Base-by-base conservation (phyloP, 2,329 filamentous ascomycete genomes). In the Sporothrix euskadiensis region DNA sequence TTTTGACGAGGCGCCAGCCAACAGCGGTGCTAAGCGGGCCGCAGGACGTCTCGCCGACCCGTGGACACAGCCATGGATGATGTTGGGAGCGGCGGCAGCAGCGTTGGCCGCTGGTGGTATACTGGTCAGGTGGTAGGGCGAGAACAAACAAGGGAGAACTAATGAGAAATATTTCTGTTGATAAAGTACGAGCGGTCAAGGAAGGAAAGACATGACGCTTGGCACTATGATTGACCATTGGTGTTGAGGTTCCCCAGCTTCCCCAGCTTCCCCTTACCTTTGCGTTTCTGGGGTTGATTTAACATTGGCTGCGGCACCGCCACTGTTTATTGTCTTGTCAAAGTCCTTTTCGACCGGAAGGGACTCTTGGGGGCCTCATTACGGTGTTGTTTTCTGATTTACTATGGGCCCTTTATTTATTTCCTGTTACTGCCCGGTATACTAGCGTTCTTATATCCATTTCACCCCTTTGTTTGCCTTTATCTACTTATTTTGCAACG, bases 1-100 rank as follows among this genome's bases (percentile, higher is more conserved):
- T 9, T 80, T 80, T 69, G 79, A 80, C 68, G 30, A 65, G 12
- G 54, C 72, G 12, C 59, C 69, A 3, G 47, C 30, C 65, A 54
- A 57, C 47, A 54, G 52, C 7, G 61, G 19, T n/a, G 74, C 69
- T 44, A 68, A 61, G 19, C 68, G 35, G 30, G 5, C 52, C 22
- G 26, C 8, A 56, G 44, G 65, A 16, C 69, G 10, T 7, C n/a
- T 12, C 10, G 19, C 3, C 8, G 16, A 26, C 19, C 66, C 39
- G 7, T 74, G 73, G 73, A 10, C 56, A 2, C 54, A 65, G 41
- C 73, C 71, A 26, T 47, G 68, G 49, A 32, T 59, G 54, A 47
- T 56, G 44, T 26, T 68, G 65, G 44, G 22, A 5, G 66, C 66
- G 19, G 66, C 30, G 7, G 66, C 26, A 8, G 66, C 66, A 22